Evolutionary conservation across 305 asterid species (phyloP).

Genomic region (Fraxinus latifolia): DNA sequence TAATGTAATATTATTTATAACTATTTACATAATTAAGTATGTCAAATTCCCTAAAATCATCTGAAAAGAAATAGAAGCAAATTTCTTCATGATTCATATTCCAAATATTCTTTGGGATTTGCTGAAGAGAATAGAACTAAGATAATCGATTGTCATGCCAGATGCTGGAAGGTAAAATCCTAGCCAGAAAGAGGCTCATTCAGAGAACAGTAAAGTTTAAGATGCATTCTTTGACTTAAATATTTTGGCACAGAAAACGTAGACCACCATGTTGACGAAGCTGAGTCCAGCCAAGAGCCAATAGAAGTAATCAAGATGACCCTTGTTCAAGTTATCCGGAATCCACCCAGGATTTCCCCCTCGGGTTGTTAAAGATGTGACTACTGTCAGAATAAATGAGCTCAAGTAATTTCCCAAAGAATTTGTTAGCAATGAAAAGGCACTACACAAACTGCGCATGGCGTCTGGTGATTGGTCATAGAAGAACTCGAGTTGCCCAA

Average conservation of each 20-base stretch:
- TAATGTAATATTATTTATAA: neutral
- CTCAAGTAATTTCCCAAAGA: slow-evolving; percentile 81
- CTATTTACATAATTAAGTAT: neutral
- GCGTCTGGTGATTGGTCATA: slow-evolving; percentile 93
- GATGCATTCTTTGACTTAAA: slow-evolving; percentile 71
- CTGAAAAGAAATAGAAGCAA: neutral
- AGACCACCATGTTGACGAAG: slow-evolving; percentile 62
- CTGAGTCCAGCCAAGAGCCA: slow-evolving; percentile 87
- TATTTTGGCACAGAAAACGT: slow-evolving; percentile 63
- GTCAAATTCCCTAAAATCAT: neutral
- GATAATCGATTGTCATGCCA: neutral
- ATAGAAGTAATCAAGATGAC: slow-evolving; percentile 80
- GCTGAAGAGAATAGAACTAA: neutral
- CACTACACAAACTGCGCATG: slow-evolving; percentile 89
- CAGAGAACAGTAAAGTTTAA: slow-evolving; percentile 19
- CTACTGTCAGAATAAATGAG: slow-evolving; percentile 75
- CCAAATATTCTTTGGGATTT: neutral
- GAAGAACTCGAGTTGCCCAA: slow-evolving; percentile 86
- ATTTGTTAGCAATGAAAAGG: slow-evolving; percentile 61
- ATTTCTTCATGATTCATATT: neutral
- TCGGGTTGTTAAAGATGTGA: slow-evolving; percentile 56
- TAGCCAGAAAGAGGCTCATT: neutral
- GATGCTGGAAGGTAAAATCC: neutral
- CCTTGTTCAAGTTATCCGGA: slow-evolving; percentile 80
- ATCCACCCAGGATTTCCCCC: slow-evolving; percentile 85